phyloP scores from a whole-genome alignment of 768 basidiomycete genomes.

The Mycena amicta region DNA sequence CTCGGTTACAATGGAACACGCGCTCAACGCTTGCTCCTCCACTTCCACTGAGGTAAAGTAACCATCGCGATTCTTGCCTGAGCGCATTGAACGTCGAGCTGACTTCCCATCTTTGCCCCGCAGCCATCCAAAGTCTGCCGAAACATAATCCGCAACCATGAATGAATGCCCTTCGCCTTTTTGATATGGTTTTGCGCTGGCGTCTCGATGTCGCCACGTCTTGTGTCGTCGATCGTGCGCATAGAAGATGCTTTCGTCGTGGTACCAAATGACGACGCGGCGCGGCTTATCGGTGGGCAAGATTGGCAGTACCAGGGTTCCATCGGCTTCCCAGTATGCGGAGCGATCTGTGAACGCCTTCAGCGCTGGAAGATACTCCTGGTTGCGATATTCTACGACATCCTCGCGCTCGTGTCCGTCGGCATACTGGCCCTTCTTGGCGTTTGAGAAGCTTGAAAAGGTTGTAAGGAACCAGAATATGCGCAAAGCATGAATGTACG shows the following conservation, averaged over 20 bases:
- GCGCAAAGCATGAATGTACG: neutral
- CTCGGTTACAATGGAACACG: constrained; percentile 22
- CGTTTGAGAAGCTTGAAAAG: neutral
- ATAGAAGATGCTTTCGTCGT: constrained; percentile 46
- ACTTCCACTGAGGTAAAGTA: constrained; percentile 15
- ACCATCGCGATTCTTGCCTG: constrained; percentile 26
- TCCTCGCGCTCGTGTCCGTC: constrained; percentile 39
- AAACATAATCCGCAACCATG: constrained; percentile 42
- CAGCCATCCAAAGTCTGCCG: constrained; percentile 31
- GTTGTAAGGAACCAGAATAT: too few relatives aligned
- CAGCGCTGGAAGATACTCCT: constrained; percentile 29
- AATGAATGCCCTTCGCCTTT: constrained; percentile 43
- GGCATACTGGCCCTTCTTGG: constrained; percentile 22
- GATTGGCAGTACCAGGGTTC: neutral
- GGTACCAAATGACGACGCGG: constrained; percentile 36
- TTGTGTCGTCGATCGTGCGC: constrained; percentile 35
- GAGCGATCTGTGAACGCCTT: constrained; percentile 6
- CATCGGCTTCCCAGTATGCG: constrained; percentile 1
- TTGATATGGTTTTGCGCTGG: constrained; percentile 28
- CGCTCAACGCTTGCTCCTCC: constrained; percentile 23
- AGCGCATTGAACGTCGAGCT: constrained; percentile 24
- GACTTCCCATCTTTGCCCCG: constrained; percentile 18
- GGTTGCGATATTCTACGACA: constrained; percentile 34
- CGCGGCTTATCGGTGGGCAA: neutral
- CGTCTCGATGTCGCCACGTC: constrained; percentile 33